These are phyloP conservation scores for Annulohypoxylon bovei DNA, from an alignment of 495 filamentous ascomycete species.

Conservation along the genomic window DNA sequence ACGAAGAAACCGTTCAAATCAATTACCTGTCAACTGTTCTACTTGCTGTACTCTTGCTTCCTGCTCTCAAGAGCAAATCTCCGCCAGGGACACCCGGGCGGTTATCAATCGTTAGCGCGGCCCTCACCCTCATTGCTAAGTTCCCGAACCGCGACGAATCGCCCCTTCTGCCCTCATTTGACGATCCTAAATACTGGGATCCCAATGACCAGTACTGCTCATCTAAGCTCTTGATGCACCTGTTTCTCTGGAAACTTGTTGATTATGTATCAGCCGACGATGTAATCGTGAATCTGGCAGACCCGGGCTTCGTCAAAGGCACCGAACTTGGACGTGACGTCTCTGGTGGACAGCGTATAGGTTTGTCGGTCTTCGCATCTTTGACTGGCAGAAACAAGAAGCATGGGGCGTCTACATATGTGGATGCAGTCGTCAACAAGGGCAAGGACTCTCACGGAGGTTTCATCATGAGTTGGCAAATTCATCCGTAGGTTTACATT, in stretches of 20 bases:
- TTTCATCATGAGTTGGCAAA: conserved; percentile 55
- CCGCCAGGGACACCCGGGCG: conserved; percentile 44
- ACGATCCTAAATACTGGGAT: conserved; percentile 51
- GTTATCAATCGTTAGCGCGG: conserved; percentile 56
- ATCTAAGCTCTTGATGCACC: conserved; percentile 55
- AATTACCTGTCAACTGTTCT: conserved; percentile 62
- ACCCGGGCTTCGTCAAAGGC: conserved; percentile 57
- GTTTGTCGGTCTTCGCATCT: conserved; percentile 38
- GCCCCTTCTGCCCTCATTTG: conserved; percentile 52
- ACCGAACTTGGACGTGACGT: conserved; percentile 52
- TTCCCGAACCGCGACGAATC: conserved; percentile 46
- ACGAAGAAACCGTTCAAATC: conserved; percentile 58
- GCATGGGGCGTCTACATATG: conserved; percentile 49
- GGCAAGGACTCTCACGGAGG: conserved; percentile 57
- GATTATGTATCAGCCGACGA: conserved; percentile 56
- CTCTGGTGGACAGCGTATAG: conserved; percentile 23
- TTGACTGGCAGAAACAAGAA: conserved; percentile 44
- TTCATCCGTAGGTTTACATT: conserved; percentile 51
- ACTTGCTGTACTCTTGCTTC: conserved; percentile 60
- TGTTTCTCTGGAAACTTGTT: conserved; percentile 57
- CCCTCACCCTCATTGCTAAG: conserved; percentile 45
- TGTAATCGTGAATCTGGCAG: conserved; percentile 59
- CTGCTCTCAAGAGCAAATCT: conserved; percentile 55
- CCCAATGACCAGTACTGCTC: conserved; percentile 48
- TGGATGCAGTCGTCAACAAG: conserved; percentile 53